phyloP scores from a whole-genome alignment of 1,139 yeast genomes.

The Suhomyces atakaporum region DNA sequence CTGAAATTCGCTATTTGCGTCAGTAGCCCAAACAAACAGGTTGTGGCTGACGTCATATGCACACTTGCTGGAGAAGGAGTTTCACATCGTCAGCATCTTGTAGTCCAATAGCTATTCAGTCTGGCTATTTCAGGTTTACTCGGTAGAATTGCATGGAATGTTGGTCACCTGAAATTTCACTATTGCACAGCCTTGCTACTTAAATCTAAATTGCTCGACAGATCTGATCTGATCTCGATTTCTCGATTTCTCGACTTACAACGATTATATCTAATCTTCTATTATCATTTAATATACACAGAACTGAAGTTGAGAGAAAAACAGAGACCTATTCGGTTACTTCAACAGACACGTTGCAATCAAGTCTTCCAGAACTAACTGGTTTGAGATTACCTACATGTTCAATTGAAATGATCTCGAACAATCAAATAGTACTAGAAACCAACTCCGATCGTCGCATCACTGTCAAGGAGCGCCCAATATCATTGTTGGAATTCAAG shows the following conservation, averaged over 20 bases:
- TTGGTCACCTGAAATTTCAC: background rate
- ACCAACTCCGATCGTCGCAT: constrained; percentile 11
- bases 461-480: constrained; percentile 14
- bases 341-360: background rate
- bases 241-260: no score
- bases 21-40: background rate
- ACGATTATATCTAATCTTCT: background rate
- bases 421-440: background rate
- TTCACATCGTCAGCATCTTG: no score
- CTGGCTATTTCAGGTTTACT: no score
- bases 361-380: no score
- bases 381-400: no score
- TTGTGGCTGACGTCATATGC: constrained; percentile 1
- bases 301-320: constrained; percentile 8
- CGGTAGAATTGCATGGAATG: no score
- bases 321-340: constrained; percentile 5
- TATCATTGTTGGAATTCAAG: background rate
- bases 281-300: constrained; percentile 12
- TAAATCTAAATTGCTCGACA: no score
- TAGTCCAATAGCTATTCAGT: no score
- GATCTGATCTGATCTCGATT: no score
- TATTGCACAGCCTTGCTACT: no score
- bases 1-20: constrained; percentile 1
- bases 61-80: background rate
- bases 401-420: background rate